Evolutionary conservation across 805 yeast genomes (phyloP).

Genomic region (Teunomyces barrocoloradensis): DNA sequence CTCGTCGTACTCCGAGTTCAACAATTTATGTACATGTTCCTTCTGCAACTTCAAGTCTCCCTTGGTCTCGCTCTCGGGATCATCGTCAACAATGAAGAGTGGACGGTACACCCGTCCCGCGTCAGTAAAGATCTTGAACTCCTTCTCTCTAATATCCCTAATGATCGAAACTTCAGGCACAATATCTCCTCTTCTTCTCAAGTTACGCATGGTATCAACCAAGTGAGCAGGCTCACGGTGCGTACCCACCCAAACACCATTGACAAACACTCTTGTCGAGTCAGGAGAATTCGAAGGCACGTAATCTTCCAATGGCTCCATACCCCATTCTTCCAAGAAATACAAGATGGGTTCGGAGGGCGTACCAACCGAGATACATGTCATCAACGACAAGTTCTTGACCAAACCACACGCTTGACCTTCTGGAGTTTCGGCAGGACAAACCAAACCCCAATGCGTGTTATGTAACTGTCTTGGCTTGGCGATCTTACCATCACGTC

Average conservation of each 20-base stretch:
- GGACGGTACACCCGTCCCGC: constrained; percentile 99
- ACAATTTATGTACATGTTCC: constrained; percentile 73
- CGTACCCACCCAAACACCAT: constrained; percentile 99
- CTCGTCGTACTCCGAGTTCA: constrained; percentile 63
- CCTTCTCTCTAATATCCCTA: constrained; percentile 95
- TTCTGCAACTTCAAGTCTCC: constrained; percentile 83
- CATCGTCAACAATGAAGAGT: constrained; percentile 87
- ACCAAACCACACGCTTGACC: constrained; percentile 99
- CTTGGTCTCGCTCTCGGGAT: constrained; percentile 60
- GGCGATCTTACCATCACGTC: constrained; percentile 98
- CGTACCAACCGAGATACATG: constrained; percentile 96
- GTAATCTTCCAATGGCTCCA: constrained; percentile 96
- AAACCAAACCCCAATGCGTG: constrained; percentile 99
- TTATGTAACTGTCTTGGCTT: constrained; percentile 98
- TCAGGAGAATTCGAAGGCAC: constrained; percentile 89
- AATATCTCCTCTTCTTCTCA: constrained; percentile 94
- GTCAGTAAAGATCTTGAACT: constrained; percentile 93
- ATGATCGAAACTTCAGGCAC: constrained; percentile 95
- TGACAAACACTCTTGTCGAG: constrained; percentile 91
- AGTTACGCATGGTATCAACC: constrained; percentile 83
- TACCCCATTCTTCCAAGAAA: constrained; percentile 97
- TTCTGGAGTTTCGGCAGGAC: constrained; percentile 99
- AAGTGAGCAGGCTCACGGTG: constrained; percentile 94
- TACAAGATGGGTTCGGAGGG: constrained; percentile 93
- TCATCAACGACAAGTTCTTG: constrained; percentile 92